These are phyloP conservation scores for Uronychia binucleata DNA, from an alignment of 73 alveolate genomes.

Conservation along the genomic window DNA sequence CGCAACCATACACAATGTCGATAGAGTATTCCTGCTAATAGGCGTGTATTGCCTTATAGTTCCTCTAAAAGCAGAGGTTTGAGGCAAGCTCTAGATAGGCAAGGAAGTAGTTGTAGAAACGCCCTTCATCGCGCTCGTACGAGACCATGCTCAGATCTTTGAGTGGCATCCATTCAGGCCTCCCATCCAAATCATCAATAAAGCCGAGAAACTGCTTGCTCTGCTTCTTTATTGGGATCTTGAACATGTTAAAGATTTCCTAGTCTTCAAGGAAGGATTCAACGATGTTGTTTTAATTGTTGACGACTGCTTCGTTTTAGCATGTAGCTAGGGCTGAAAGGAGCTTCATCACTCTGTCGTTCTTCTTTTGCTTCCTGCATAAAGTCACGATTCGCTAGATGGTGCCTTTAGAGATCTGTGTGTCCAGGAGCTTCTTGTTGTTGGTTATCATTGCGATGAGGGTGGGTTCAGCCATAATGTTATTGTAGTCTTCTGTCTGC, in stretches of 20 bases:
- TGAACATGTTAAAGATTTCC: background rate
- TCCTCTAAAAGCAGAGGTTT: conserved; percentile 38
- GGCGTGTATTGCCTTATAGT: conserved; percentile 23
- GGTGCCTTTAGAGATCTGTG: conserved; percentile 19
- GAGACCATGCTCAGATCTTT: conserved; percentile 17
- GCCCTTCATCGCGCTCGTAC: conserved; percentile 25
- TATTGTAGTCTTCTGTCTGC: conserved; percentile 14
- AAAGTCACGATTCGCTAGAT: conserved; percentile 13
- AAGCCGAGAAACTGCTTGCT: conserved; percentile 10
- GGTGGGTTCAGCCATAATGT: conserved; percentile 24
- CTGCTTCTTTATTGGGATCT: conserved; percentile 11
- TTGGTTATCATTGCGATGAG: conserved; percentile 33
- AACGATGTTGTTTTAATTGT: conserved; percentile 20
- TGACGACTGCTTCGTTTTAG: conserved; percentile 35
- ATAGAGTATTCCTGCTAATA: background rate
- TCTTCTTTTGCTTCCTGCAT: conserved; percentile 18
- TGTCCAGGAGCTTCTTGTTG: conserved; percentile 43
- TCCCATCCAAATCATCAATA: conserved; percentile 21
- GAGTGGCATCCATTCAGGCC: conserved; percentile 25
- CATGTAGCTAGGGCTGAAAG: conserved; percentile 26
- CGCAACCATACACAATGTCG: conserved; percentile 21
- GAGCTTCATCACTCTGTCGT: conserved; percentile 24
- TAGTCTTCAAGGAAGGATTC: conserved; percentile 33
- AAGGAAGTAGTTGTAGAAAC: conserved; percentile 58
- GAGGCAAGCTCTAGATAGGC: conserved; percentile 42